Evolutionary conservation across 2,329 filamentous ascomycete species (phyloP).

Genomic region (Annulohypoxylon truncatum): DNA sequence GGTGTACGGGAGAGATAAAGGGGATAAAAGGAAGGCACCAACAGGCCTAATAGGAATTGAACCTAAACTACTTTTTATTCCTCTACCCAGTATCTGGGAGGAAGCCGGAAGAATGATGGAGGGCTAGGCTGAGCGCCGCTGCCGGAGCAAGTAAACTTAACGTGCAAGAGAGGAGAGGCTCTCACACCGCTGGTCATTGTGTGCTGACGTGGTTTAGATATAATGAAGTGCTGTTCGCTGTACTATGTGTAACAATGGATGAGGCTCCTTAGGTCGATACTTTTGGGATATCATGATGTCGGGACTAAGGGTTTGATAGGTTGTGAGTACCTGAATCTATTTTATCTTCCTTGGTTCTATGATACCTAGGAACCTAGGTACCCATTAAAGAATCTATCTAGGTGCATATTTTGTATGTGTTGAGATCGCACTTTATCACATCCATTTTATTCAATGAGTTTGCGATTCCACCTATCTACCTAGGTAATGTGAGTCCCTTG

Average conservation of each 20-base stretch:
- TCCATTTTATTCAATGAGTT: background rate
- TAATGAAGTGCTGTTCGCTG: background rate
- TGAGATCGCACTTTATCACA: background rate
- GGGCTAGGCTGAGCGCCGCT: background rate
- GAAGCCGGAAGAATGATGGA: slow-evolving; percentile 9
- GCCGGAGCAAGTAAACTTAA: background rate
- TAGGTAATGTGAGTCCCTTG: background rate
- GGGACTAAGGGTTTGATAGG: background rate
- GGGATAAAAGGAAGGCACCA: too few relatives aligned
- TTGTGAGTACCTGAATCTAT: background rate
- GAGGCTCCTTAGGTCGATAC: background rate
- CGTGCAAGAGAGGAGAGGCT: background rate
- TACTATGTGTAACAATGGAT: background rate
- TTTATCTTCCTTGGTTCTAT: background rate
- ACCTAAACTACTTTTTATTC: too few relatives aligned
- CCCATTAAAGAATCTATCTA: too few relatives aligned
- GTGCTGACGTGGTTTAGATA: background rate
- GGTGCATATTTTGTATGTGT: too few relatives aligned
- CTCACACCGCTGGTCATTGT: background rate
- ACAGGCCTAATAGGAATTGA: too few relatives aligned
- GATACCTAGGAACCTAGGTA: background rate
- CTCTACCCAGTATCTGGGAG: too few relatives aligned
- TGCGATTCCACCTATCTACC: background rate
- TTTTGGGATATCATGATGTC: background rate
- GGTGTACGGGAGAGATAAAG: slow-evolving; percentile 19